Evolutionary conservation across 352 stramenopile genomes (phyloP), one percentile per base, ranked within the genome.

Genomic region (Elongisporangium anandrum): DNA sequence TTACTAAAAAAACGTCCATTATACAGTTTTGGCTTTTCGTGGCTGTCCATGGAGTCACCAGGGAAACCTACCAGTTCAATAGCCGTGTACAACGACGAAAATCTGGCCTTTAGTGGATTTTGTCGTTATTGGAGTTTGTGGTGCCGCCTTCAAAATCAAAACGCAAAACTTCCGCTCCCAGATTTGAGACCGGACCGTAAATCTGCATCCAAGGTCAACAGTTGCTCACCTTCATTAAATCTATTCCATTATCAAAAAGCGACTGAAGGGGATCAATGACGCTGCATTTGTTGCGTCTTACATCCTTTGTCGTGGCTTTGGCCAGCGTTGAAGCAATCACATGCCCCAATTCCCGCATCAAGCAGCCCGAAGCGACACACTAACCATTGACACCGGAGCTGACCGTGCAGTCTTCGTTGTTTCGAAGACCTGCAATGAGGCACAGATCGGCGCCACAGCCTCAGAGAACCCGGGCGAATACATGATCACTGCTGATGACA

Each of bases 361-460:
- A 4, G 9, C 29, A 41, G 13, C 29, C 29, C 6, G 29, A 15
- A 41, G 29, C 13, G 29, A 13, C 29, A 41, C 29, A 15, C 29
- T 41, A 15, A 8, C 9, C 29, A 41, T 13, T 41, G 29, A 41
- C 29, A 15, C 9, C 29, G 9, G 5, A 41, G 29, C 5, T 3
- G 24, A 34, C 7, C 24, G 9, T 13, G 2, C 29, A 15, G 9
- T 41, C 29, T 9, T 15, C 29, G 13, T 41, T 15, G 29, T 41
- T 41, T 8, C 29, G 1, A 15, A 41, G 5, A 13, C 29, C 47
- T 68, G 62, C 56, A 19, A 22, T 20, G 62, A 68, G 56, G 47
- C 9, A 2, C 13, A 57, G 12, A 23, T 68, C 16, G n/a, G 16
- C 2, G 20, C 53, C 0, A 23, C 5, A 0, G 15, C 13, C 16